phyloP scores from a whole-genome alignment of 148 eudicot genomes.

The Arbutus unedo region DNA sequence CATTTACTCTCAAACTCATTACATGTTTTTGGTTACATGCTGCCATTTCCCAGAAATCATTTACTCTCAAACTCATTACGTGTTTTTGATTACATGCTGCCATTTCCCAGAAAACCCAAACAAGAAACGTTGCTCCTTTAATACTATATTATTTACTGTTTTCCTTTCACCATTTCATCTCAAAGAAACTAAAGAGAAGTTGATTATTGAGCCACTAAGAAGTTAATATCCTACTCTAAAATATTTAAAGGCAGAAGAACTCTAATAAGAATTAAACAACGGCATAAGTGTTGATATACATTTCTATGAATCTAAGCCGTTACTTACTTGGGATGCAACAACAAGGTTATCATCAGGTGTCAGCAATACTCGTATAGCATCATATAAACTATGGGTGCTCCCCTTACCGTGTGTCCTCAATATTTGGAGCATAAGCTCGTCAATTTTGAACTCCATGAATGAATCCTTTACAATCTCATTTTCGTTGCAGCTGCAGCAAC shows the following conservation, averaged over 20 bases:
- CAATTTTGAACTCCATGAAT: conserved; percentile 77
- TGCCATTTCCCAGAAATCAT: no score
- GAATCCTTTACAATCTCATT: conserved; percentile 89
- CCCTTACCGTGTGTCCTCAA: conserved; percentile 39
- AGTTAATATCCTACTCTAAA: not conserved
- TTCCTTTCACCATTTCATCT: no score
- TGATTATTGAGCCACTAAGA: not conserved
- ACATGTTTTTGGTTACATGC: no score
- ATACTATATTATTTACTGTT: not conserved
- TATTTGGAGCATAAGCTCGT: conserved; percentile 47
- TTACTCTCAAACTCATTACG: no score
- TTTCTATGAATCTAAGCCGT: not conserved
- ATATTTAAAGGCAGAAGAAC: not conserved
- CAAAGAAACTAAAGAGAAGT: not conserved
- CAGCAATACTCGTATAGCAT: conserved; percentile 69
- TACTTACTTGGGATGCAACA: conserved; percentile 89
- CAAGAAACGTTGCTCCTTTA: not conserved
- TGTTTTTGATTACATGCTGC: not conserved
- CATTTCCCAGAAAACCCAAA: not conserved
- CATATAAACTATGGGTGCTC: conserved; percentile 52
- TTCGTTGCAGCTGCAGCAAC: conserved; percentile 81
- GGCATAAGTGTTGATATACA: no score
- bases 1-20: not conserved
- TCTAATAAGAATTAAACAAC: no score
- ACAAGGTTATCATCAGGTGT: conserved; percentile 92